phyloP scores from a whole-genome alignment of 2,329 filamentous ascomycete genomes.

The Exophiala viscosa region DNA sequence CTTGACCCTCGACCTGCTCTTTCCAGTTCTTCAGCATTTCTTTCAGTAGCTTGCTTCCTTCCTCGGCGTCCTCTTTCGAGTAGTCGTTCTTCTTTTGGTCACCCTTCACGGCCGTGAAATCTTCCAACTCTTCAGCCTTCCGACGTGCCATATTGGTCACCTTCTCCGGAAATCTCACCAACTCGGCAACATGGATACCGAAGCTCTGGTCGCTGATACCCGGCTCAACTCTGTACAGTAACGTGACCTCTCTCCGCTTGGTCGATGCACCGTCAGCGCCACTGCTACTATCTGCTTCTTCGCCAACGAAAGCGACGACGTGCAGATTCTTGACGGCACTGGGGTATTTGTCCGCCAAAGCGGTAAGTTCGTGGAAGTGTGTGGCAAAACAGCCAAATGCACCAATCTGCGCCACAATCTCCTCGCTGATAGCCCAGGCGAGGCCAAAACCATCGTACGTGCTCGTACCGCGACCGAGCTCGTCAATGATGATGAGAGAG shows the following conservation, averaged over 20 bases:
- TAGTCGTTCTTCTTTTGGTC: conserved; percentile 52
- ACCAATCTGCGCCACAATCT: conserved; percentile 92
- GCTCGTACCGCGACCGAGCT: conserved; percentile 91
- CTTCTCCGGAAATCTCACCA: conserved; percentile 93
- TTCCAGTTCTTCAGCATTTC: conserved; percentile 82
- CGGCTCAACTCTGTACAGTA: conserved; percentile 93
- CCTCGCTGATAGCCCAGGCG: conserved; percentile 98
- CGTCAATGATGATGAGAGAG: conserved; percentile 97
- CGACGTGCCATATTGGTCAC: conserved; percentile 99
- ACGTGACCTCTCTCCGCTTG: conserved; percentile 77
- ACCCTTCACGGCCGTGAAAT: conserved; percentile 74
- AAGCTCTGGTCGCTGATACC: conserved; percentile 97
- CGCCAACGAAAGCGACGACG: conserved; percentile 85
- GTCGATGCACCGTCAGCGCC: conserved; percentile 37
- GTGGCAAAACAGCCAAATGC: conserved; percentile 95
- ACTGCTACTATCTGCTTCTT: conserved; percentile 35
- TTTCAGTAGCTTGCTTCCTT: conserved; percentile 82
- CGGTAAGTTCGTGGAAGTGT: conserved; percentile 96
- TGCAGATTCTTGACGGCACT: conserved; percentile 85
- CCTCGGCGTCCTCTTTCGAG: conserved; percentile 80
- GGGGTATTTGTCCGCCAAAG: conserved; percentile 77
- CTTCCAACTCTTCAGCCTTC: conserved; percentile 96
- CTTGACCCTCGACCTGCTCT: conserved; percentile 58
- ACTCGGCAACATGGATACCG: conserved; percentile 95
- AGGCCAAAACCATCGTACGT: conserved; percentile 98